Evolutionary conservation across 176 grass and related monocot genomes (phyloP).

Genomic region (Ananas comosus): DNA sequence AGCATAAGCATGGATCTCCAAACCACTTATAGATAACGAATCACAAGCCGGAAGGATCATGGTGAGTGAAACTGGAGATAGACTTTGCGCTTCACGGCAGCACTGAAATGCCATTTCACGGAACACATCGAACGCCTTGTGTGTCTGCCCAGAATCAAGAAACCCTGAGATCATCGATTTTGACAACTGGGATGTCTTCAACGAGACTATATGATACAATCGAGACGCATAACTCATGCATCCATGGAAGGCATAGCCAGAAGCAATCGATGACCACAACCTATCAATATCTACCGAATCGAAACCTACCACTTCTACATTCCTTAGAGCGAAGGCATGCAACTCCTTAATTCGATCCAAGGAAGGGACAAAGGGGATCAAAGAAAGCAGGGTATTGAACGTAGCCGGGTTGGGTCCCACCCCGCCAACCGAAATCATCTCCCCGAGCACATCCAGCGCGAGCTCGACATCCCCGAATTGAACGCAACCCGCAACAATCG

Average conservation of each 20-base stretch:
- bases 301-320: conserved; percentile 12
- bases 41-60: conserved; percentile 34
- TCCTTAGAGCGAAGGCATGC: conserved; percentile 37
- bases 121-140: conserved; percentile 30
- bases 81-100: conserved; percentile 21
- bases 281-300: conserved; percentile 30
- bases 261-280: conserved; percentile 21
- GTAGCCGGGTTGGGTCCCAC: conserved; percentile 35
- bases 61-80: conserved; percentile 29
- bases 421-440: conserved; percentile 22
- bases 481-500: conserved; percentile 33
- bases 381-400: conserved; percentile 39
- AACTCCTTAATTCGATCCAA: conserved; percentile 31
- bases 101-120: conserved; percentile 37
- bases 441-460: conserved; percentile 24
- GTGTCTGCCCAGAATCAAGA: conserved; percentile 21
- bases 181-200: conserved; percentile 24
- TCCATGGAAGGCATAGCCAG: conserved; percentile 30
- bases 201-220: conserved; percentile 25
- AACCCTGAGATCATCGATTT: conserved; percentile 43
- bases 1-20: conserved; percentile 52
- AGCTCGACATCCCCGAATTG: conserved; percentile 24
- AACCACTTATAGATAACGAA: conserved; percentile 23
- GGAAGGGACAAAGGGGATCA: conserved; percentile 23
- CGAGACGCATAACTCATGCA: conserved; percentile 21